Base-by-base conservation (phyloP, 2,329 filamentous ascomycete species). In the Zelopaecilomyces penicillatus region DNA sequence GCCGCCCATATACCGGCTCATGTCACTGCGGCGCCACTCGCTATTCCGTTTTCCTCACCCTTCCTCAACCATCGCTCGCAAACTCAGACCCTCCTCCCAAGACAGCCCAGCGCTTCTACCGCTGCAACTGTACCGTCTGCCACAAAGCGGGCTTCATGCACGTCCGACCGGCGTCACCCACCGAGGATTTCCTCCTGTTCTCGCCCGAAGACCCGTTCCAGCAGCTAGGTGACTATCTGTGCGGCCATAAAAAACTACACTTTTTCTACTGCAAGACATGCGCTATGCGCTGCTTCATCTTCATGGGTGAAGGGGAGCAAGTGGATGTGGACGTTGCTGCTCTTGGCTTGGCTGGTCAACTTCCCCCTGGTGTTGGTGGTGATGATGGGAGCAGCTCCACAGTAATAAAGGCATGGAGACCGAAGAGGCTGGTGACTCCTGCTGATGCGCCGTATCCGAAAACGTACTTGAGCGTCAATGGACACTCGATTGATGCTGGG, bases 51-150 rank as follows among this genome's bases (percentile, higher is more conserved):
- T 66, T 63, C 41, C 58, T 74, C 39, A 66, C 61, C 4, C 59
- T 74, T 5, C 71, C 71, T 10, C 37, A 36, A 3, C 29, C 30
- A 10, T 38, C 45, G n/a, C 61, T 47, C 45, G 32, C 40, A 11
- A 37, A 45, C 8, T 43, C 34, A 46, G 45, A 31, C 44, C 57
- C 48, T 50, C 40, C 48, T 19, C 45, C 43, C 29, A 38, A 41
- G 36, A 44, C 47, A 11, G 39, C 46, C 33, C 58, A 63, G 40
- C 34, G 42, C n/a, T 27, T 60, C 38, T 59, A 60, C 44, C 51
- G 65, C 50, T 75, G 71, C 61, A 75, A 75, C 49, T 75, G 71
- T 55, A 67, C 58, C 8, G 64, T 67, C 8, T 75, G 71, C 54
- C 67, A 73, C 40, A 75, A 75, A 51, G 61, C 67, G 48, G 65